Evolutionary conservation across 2,329 filamentous ascomycete genomes (phyloP).

Genomic region (Phyllosticta citriasiana): DNA sequence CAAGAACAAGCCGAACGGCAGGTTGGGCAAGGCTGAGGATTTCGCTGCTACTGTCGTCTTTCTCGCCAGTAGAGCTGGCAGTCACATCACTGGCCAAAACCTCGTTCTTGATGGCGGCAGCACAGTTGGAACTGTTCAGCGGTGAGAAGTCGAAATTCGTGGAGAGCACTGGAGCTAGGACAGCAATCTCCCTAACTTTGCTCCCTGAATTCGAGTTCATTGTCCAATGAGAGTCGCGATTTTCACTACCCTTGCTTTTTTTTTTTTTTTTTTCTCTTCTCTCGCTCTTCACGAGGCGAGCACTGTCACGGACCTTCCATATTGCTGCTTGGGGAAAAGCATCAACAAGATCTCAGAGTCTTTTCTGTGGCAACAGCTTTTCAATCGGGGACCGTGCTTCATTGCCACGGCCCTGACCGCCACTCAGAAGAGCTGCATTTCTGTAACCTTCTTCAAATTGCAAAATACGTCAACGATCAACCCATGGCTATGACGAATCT

Average conservation of each 20-base stretch:
- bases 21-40: slow-evolving; percentile 25
- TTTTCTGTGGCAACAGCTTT: background rate
- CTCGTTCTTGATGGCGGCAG: background rate
- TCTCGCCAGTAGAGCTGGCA: slow-evolving; percentile 10
- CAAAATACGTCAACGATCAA: background rate
- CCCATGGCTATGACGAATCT: background rate
- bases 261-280: background rate
- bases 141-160: background rate
- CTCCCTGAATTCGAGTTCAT: background rate
- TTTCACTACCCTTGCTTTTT: background rate
- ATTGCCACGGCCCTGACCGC: background rate
- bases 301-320: background rate
- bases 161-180: background rate
- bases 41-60: slow-evolving; percentile 30
- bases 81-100: background rate
- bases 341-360: background rate
- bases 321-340: background rate
- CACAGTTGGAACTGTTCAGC: background rate
- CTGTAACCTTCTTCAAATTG: background rate
- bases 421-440: background rate
- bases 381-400: background rate
- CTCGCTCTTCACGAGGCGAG: background rate
- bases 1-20: slow-evolving; percentile 22
- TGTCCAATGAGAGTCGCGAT: background rate
- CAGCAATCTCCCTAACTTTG: background rate